These are phyloP conservation scores for Apiotrichum sp. DNA, from an alignment of 1,284 basidiomycete genomes.

Conservation along the genomic window DNA sequence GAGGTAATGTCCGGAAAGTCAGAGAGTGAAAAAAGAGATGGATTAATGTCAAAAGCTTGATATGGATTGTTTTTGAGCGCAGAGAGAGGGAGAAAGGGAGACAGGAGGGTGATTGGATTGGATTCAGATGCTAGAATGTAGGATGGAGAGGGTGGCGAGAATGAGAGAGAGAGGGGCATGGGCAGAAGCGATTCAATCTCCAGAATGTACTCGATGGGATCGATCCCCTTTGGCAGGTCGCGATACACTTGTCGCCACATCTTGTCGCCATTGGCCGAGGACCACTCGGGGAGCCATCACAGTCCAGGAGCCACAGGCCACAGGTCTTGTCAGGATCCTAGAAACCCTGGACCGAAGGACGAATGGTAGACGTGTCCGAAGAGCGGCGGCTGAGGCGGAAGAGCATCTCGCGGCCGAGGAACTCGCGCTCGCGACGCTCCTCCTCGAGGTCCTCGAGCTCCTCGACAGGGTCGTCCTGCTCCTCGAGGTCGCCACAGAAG, in stretches of 20 bases:
- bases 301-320: background rate
- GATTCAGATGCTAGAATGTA: no score
- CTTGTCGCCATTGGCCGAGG: no score
- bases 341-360: background rate
- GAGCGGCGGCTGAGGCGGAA: slow-evolving; percentile 7
- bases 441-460: slow-evolving; percentile 24
- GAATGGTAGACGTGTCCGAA: background rate
- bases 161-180: background rate
- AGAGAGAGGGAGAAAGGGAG: no score
- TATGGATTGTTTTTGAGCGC: no score
- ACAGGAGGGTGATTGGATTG: no score
- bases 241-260: no score
- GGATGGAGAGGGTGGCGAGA: background rate
- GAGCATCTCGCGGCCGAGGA: slow-evolving; percentile 21
- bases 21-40: no score
- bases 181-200: background rate
- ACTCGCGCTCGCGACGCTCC: slow-evolving; percentile 31
- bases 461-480: background rate
- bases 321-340: background rate
- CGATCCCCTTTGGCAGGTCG: no score
- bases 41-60: no score
- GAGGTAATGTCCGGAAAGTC: no score
- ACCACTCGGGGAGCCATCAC: no score
- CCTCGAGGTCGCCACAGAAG: slow-evolving; percentile 16
- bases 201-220: no score